A percentile compares a stretch with the other conserved stretches of the same genome.
Conservation (phyloP, 2,329 filamentous ascomycete genomes). For the Davidsoniella neocaledoniae region DNA sequence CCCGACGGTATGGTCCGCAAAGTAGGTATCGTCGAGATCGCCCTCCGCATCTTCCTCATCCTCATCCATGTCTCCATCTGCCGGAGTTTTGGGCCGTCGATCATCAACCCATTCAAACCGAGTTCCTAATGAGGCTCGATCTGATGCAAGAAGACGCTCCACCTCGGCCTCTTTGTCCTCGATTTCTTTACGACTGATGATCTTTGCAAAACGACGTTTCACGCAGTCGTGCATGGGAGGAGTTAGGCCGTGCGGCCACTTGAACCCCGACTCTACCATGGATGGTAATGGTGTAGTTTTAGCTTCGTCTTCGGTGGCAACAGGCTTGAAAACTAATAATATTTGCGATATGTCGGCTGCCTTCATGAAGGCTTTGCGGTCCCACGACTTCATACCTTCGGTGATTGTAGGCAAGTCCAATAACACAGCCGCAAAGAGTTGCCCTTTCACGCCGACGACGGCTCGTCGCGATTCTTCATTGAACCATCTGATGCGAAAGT, state of each 20-base stretch:
- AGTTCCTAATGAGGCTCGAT: constrained; percentile 43
- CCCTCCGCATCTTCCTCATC: constrained; percentile 31
- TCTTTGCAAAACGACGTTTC: constrained; percentile 68
- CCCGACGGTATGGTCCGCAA: constrained; percentile 40
- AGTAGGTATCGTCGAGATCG: constrained; percentile 26
- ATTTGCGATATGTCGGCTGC: constrained; percentile 80
- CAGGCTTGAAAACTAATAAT: constrained; percentile 58
- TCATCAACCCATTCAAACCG: constrained; percentile 50
- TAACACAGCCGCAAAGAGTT: constrained; percentile 59
- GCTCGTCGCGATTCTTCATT: constrained; percentile 58
- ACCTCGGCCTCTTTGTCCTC: constrained; percentile 72
- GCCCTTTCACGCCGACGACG: constrained; percentile 50
- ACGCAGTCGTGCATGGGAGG: constrained; percentile 76
- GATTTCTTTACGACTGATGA: constrained; percentile 67
- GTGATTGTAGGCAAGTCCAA: constrained; percentile 77
- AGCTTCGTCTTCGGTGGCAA: constrained; percentile 50
- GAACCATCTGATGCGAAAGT: constrained; percentile 68
- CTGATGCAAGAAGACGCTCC: constrained; percentile 53
- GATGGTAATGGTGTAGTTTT: constrained; percentile 49
- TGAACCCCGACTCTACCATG: constrained; percentile 51
- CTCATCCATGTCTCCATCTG: constrained; percentile 16
- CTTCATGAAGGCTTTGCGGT: constrained; percentile 75
- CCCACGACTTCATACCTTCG: constrained; percentile 72
- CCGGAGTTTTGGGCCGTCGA: constrained; percentile 17
- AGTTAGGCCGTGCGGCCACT: constrained; percentile 73